Percentiles rank a stretch among this genome's conserved stretches.
These are phyloP conservation scores for Cladosporium velox DNA, from an alignment of 2,329 filamentous ascomycete genomes.

Conservation along the genomic window DNA sequence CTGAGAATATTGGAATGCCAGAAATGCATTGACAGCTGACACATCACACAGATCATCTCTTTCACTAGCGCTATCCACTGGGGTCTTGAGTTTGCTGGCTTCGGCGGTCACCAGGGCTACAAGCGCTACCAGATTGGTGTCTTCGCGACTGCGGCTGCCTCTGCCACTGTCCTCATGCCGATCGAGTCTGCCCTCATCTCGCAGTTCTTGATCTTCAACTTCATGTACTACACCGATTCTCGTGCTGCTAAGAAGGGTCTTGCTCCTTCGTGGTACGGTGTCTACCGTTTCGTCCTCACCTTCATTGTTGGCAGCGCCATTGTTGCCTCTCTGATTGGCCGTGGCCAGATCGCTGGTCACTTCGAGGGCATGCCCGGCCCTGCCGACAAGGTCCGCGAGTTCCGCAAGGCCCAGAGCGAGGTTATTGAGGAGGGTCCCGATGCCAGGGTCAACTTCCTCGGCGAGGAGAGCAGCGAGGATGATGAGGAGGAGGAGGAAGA, in stretches of 20 bases:
- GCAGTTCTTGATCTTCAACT: slow-evolving; percentile 83
- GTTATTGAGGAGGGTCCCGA: slow-evolving; percentile 36
- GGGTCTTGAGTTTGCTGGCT: slow-evolving; percentile 82
- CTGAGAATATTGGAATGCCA: not conserved
- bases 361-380: slow-evolving; percentile 49
- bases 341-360: slow-evolving; percentile 70
- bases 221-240: slow-evolving; percentile 82
- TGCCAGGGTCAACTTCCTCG: slow-evolving; percentile 34
- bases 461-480: slow-evolving; percentile 34
- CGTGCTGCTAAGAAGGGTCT: slow-evolving; percentile 72
- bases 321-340: slow-evolving; percentile 75
- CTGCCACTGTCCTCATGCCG: slow-evolving; percentile 85
- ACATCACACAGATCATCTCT: slow-evolving; percentile 69
- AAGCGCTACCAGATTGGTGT: slow-evolving; percentile 84
- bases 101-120: slow-evolving; percentile 67
- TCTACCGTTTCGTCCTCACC: slow-evolving; percentile 89
- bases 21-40: slow-evolving; percentile 3
- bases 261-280: slow-evolving; percentile 82
- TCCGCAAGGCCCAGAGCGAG: slow-evolving; percentile 43
- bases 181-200: slow-evolving; percentile 81
- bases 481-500: slow-evolving; percentile 30
- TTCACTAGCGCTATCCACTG: slow-evolving; percentile 94
- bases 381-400: slow-evolving; percentile 51
- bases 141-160: slow-evolving; percentile 75
- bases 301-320: slow-evolving; percentile 85